A percentile compares a stretch with the other conserved stretches of the same genome.
phyloP scores from a whole-genome alignment of 2,329 filamentous ascomycete genomes.

The Fusarium heterosporum region DNA sequence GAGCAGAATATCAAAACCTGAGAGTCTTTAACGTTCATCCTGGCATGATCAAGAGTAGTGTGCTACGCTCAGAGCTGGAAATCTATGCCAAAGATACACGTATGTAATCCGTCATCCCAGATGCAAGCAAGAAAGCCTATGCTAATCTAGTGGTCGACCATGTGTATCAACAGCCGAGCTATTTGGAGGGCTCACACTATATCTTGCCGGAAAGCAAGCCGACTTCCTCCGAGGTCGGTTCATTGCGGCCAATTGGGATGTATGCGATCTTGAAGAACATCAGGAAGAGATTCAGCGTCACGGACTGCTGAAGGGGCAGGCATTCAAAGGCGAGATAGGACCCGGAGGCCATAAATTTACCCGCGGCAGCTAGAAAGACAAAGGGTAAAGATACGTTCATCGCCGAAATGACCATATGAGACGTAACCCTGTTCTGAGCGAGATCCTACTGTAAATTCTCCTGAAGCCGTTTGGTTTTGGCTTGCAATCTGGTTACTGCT shows the following conservation, averaged over 20 bases:
- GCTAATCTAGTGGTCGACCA: background rate
- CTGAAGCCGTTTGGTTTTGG: background rate
- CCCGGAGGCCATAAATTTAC: background rate
- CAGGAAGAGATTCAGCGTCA: background rate
- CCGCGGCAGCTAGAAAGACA: background rate
- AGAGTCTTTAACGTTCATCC: background rate
- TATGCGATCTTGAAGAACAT: background rate
- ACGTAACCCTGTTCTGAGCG: background rate
- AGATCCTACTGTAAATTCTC: background rate
- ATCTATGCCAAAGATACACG: background rate
- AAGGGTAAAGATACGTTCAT: too few species aligned
- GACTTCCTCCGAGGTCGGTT: background rate
- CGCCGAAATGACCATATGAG: background rate
- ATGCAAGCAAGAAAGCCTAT: background rate
- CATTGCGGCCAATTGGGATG: background rate
- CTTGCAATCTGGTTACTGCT: background rate
- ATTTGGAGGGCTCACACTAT: background rate
- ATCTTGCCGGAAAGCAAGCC: background rate
- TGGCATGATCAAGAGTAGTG: background rate
- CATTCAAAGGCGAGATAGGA: background rate
- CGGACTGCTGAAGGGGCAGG: background rate
- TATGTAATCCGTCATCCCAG: background rate
- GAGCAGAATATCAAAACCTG: background rate
- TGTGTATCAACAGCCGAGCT: background rate
- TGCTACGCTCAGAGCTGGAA: background rate